Evolutionary conservation across 1,284 basidiomycete genomes (phyloP), one percentile per base, ranked within the genome.

Genomic region (Papiliotrema nemorosa): DNA sequence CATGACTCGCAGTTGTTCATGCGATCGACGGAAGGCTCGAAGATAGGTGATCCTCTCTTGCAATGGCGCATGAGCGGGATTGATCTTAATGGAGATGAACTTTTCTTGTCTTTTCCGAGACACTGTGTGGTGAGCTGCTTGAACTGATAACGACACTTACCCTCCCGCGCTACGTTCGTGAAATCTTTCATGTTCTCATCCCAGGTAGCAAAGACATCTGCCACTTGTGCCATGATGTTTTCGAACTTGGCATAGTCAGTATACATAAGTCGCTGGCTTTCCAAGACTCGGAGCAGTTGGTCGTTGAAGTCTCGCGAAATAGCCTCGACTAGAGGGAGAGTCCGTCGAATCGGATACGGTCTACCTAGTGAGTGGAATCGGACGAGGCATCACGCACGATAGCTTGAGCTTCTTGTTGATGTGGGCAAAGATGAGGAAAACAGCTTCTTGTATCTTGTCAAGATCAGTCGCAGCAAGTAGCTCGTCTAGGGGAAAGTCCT

Each of bases 181-280:
- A 98, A 98, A 69, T 97, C 94, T 76, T 97, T 97, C 77, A 97
- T 88, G 48, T 86, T 82, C 66, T 97, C 94, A 73, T 97, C 94
- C 94, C 94, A 99, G 1, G 87, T 88, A 7, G 84, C 81, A 78
- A 97, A 97, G 49, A 97, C 92, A 34, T 81, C 82, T 58, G 83
- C 84, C 0, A 88, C 85, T 52, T 86, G 83, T 1, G 79, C 77
- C 50, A 97, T 82, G 10, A 90, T 80, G 9, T 89, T 82, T 60
- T 96, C 91, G 67, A 98, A 98, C 0, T 89, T 88, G 50, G 88
- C 84, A 73, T 97, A 97, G 1, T 93, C 91, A 42, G 89, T 88
- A 72, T 96, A 97, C 51, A 93, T 87, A 3, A 97, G 80, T 9
- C 93, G 84, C 60, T 92, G 88, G 4, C 87, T 87, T 2, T 85